Base-by-base conservation (phyloP, 2,329 filamentous ascomycete genomes). In the Aspergillus nomiae region DNA sequence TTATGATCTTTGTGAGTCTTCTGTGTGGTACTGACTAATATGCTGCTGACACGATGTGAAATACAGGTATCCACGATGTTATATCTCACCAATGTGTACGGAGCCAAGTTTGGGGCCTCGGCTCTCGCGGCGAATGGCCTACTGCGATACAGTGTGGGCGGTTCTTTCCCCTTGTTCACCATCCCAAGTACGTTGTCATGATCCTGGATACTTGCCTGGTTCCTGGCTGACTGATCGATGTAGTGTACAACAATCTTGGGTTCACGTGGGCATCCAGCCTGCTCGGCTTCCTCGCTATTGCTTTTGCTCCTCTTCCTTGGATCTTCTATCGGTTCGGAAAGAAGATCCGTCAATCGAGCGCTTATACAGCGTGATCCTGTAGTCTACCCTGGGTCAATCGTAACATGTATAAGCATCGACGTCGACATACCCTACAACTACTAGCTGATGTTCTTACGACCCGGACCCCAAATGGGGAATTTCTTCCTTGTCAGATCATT, bases 271-370 rank as follows among this genome's bases (percentile, higher is more conserved):
- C 74, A 3, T 70, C 68, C 8, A 74, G 70, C 58, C 64, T 76
- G 4, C 68, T 78, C n/a, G 75, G 69, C 2, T 77, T 78, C 50
- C 60, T 77, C 28, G 71, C 73, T 9, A 51, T 74, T 16, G 69
- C 63, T 0, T 65, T 77, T 38, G 63, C 82, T 9, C 80, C 80
- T 3, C 76, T 81, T 24, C 81, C 82, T 1, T 77, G 80, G 58
- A 64, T 83, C 62, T 66, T 83, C 55, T 83, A 32, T 21, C 10
- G 50, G 19, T 34, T 53, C 4, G 50, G 50, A 11, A 28, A 1
- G 2, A 53, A 8, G n/a, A 34, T 53, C n/a, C 50, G 50, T 2
- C 19, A 53, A 21, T 34, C 30, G 4, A 53, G 50, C 24, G 24
- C 45, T 28, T 48, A 48, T 12, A 48, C 45, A 12, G 11, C 45